Evolutionary conservation across 306 rosid species (phyloP).

Genomic region (Benincasa hispida): DNA sequence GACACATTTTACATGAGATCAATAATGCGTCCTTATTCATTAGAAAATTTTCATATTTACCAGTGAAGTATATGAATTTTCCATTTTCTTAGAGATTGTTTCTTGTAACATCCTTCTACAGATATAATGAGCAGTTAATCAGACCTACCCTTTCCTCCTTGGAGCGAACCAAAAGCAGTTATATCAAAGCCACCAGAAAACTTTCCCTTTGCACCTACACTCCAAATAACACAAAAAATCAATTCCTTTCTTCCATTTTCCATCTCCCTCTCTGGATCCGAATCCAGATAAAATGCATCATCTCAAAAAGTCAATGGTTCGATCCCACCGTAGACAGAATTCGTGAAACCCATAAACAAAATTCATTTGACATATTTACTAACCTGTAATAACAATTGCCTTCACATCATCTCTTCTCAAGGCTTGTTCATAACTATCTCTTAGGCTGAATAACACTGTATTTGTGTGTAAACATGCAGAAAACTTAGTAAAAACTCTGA

Average conservation of each 20-base stretch:
- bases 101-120: neutral
- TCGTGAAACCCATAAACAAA: neutral
- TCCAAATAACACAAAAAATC: neutral
- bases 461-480: neutral
- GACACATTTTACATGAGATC: conserved; percentile 10
- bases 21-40: neutral
- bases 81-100: neutral
- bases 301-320: neutral
- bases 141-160: conserved; percentile 38
- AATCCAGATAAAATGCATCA: neutral
- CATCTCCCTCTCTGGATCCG: neutral
- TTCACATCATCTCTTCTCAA: conserved; percentile 58
- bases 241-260: neutral
- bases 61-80: neutral
- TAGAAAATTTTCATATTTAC: neutral
- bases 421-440: conserved; percentile 60
- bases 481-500: neutral
- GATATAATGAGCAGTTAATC: neutral
- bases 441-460: conserved; percentile 53
- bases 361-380: neutral
- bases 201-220: conserved; percentile 67
- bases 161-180: conserved; percentile 47
- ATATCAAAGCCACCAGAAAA: conserved; percentile 98
- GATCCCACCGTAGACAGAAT: neutral
- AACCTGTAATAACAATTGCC: conserved; percentile 85